phyloP scores from a whole-genome alignment of 176 grass and related monocot species.

The Zoysia pacifica region DNA sequence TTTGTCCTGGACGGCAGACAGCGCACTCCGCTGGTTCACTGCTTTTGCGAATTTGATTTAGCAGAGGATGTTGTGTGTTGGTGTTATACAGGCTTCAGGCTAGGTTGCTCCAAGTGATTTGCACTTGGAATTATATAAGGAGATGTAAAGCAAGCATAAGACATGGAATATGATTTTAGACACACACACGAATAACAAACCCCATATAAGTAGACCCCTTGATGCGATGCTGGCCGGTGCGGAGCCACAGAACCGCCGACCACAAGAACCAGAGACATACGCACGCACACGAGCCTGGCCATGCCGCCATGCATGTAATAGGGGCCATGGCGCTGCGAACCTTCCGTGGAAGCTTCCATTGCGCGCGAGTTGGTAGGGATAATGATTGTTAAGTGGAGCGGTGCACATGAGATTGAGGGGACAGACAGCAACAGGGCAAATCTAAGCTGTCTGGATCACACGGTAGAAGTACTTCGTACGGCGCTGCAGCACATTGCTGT shows the following conservation, averaged over 20 bases:
- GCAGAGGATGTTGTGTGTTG: background rate
- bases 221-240: slow-evolving; percentile 3
- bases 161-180: slow-evolving; percentile 20
- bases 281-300: background rate
- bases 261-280: slow-evolving; percentile 4
- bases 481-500: no score
- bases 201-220: slow-evolving; percentile 16
- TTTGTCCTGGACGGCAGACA: no score
- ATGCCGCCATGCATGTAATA: no score
- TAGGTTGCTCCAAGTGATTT: no score
- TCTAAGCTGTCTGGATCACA: no score
- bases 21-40: background rate
- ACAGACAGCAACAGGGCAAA: no score
- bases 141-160: slow-evolving; percentile 5
- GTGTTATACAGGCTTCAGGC: background rate
- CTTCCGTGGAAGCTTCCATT: slow-evolving; percentile 35
- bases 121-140: no score
- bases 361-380: background rate
- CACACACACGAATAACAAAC: background rate
- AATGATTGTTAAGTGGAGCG: background rate
- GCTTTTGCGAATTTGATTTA: background rate
- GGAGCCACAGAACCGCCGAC: background rate
- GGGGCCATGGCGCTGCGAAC: background rate
- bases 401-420: no score
- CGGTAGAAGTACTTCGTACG: no score